Conservation (phyloP, 345 rosid genomes). For the Syzygium oleosum region DNA sequence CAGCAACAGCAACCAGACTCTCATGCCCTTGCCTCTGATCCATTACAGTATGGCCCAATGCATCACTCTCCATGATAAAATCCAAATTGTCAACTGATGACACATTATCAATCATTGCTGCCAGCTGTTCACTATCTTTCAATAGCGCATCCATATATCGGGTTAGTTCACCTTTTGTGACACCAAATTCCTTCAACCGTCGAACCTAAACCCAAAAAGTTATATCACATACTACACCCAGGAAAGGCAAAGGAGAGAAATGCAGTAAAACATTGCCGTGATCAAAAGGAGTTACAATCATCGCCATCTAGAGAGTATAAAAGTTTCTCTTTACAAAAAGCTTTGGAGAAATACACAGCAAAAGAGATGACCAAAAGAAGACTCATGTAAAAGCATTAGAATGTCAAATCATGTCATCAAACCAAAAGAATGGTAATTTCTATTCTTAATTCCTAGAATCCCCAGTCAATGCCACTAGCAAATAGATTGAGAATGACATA, state of each 20-base stretch:
- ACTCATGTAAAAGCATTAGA: neutral
- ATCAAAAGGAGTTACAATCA: neutral
- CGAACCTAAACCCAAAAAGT: constrained; percentile 52
- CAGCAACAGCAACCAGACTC: constrained; percentile 79
- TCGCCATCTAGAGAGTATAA: neutral
- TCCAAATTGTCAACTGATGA: constrained; percentile 99
- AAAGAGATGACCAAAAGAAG: neutral
- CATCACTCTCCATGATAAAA: constrained; percentile 97
- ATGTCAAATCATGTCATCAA: neutral
- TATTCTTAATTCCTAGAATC: neutral
- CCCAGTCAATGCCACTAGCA: neutral
- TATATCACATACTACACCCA: neutral
- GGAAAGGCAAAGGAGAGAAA: neutral
- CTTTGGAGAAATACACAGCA: neutral
- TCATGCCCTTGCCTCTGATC: constrained; percentile 97
- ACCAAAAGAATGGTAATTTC: neutral
- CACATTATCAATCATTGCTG: constrained; percentile 96
- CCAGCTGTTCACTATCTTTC: constrained; percentile 97
- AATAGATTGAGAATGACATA: neutral
- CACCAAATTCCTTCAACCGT: constrained; percentile 98
- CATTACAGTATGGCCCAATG: constrained; percentile 93
- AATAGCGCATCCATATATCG: constrained; percentile 96
- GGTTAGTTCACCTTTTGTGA: constrained; percentile 91
- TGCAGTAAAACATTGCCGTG: neutral
- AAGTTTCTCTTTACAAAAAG: neutral